Percentiles rank a stretch among this genome's conserved stretches.
Conservation (phyloP, 1,284 basidiomycete genomes). For the Phylloporus gajari region DNA sequence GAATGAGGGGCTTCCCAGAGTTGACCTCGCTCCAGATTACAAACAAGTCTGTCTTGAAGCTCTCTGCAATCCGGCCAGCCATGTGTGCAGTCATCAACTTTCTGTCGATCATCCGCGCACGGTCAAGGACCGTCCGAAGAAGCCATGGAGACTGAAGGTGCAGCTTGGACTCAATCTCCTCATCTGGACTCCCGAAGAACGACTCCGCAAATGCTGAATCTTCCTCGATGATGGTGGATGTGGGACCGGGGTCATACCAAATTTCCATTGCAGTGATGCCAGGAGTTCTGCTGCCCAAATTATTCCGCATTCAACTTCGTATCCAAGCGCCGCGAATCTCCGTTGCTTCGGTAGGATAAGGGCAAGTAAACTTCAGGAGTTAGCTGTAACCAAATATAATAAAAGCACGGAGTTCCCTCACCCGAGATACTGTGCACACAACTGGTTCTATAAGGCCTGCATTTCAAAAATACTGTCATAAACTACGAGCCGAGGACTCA, state of each 20-base stretch:
- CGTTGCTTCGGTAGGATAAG: no score
- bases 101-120: constrained; percentile 97
- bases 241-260: constrained; percentile 97
- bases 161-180: constrained; percentile 74
- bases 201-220: constrained; percentile 97
- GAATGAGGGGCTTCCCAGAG: constrained; percentile 96
- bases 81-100: constrained; percentile 97
- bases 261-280: constrained; percentile 93
- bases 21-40: constrained; percentile 99
- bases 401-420: no score
- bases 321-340: no score
- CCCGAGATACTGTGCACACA: no score
- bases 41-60: constrained; percentile 96
- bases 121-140: constrained; percentile 95
- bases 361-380: no score
- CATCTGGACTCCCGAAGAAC: constrained; percentile 91
- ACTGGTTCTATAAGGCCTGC: no score
- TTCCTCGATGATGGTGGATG: constrained; percentile 94
- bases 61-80: constrained; percentile 92
- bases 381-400: no score
- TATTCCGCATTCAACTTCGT: no score
- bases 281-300: no score
- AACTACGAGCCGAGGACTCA: no score
- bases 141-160: constrained; percentile 97
- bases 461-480: no score